Percentiles rank a stretch among this genome's conserved stretches.
Evolutionary conservation across 148 eudicot genomes (phyloP).

Genomic region (Fagopyrum tataricum): DNA sequence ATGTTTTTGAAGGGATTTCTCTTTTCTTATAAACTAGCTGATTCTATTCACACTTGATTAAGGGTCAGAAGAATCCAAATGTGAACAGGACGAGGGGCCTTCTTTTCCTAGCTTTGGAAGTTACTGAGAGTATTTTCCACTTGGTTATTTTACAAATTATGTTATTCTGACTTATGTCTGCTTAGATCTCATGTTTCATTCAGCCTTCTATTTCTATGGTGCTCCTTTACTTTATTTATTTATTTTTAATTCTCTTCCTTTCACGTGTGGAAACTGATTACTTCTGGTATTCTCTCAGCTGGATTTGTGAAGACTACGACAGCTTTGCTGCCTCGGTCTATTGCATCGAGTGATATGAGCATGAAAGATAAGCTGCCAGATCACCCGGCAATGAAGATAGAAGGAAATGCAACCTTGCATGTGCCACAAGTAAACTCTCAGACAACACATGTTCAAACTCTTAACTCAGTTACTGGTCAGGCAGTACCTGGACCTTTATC

Average conservation of each 20-base stretch:
- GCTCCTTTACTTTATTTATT: background rate
- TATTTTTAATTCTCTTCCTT: background rate
- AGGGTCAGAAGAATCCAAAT: background rate
- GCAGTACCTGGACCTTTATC: conserved; percentile 28
- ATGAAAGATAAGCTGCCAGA: conserved; percentile 34
- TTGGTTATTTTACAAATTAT: background rate
- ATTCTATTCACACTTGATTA: background rate
- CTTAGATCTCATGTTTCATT: background rate
- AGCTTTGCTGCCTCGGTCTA: conserved; percentile 44
- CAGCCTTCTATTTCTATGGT: background rate
- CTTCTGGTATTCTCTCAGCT: conserved; percentile 37
- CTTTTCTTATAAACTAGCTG: background rate
- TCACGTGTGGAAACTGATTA: background rate
- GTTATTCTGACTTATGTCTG: background rate
- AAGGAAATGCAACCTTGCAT: conserved; percentile 28
- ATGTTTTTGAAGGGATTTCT: too few relatives aligned
- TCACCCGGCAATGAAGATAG: conserved; percentile 32
- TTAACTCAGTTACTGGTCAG: conserved; percentile 38
- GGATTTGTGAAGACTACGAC: conserved; percentile 15
- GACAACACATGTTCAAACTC: conserved; percentile 25
- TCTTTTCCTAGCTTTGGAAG: too few relatives aligned
- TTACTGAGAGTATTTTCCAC: background rate
- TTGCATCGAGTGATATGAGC: conserved; percentile 33
- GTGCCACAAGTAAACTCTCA: conserved; percentile 36
- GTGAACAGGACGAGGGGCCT: background rate